These are phyloP conservation scores for Leccinum holopus DNA, from an alignment of 1,284 basidiomycete genomes.

Conservation along the genomic window DNA sequence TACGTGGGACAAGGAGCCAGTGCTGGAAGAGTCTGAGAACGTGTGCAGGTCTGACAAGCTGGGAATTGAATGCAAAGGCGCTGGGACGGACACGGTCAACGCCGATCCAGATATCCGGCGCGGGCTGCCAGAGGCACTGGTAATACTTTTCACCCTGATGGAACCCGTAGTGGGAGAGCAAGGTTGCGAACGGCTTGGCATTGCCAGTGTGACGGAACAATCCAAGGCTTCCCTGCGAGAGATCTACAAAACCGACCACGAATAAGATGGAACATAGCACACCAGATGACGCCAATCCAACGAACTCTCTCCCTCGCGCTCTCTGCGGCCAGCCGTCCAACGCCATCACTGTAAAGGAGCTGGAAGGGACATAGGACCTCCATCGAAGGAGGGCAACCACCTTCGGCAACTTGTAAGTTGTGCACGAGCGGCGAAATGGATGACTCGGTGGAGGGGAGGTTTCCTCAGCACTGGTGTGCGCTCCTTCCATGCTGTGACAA, in stretches of 20 bases:
- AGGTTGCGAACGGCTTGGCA: conserved; percentile 53
- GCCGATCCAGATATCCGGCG: conserved; percentile 53
- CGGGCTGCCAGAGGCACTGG: conserved; percentile 28
- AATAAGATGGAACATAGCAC: conserved; percentile 35
- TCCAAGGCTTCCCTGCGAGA: conserved; percentile 63
- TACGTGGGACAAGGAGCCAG: conserved; percentile 37
- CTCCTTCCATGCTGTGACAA: conserved; percentile 79
- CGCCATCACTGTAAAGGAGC: conserved; percentile 82
- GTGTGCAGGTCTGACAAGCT: conserved; percentile 61
- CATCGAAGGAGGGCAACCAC: conserved; percentile 48
- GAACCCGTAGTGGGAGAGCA: too few relatives aligned
- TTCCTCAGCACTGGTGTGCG: conserved; percentile 47
- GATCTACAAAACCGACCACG: too few relatives aligned
- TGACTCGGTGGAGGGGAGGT: conserved; percentile 20
- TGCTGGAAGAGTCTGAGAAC: conserved; percentile 43
- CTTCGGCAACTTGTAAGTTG: conserved; percentile 56
- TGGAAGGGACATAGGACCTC: conserved; percentile 85
- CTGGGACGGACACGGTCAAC: conserved; percentile 72
- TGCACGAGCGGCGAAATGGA: conserved; percentile 47
- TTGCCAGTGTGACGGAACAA: conserved; percentile 47
- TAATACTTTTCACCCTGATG: conserved; percentile 50
- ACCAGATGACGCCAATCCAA: conserved; percentile 89
- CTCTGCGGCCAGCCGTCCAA: conserved; percentile 81
- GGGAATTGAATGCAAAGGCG: conserved; percentile 60
- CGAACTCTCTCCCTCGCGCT: conserved; percentile 79